Evolutionary conservation across 805 yeast genomes (phyloP), one percentile per base, ranked within the genome.

Genomic region (Yamadazyma olivae): DNA sequence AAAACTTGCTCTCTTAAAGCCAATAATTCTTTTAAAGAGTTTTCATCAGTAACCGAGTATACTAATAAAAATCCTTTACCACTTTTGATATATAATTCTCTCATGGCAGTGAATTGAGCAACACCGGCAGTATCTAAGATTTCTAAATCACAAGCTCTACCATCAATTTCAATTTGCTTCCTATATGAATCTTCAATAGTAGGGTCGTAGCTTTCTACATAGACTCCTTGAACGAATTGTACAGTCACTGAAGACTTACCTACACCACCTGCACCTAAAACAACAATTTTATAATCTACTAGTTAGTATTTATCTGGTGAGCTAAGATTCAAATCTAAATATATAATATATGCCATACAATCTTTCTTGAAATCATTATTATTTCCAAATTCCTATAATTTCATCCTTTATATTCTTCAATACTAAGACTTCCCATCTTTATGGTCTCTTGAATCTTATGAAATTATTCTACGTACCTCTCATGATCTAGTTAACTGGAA

Each of bases 141-240:
- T 61, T 91, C 96, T 49, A 91, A 68, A 46, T 84, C 86, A 53
- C 93, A 86, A 4, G 87, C 81, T 46, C 91, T 76, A 22, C 89
- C 95, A 57, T 91, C 96, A 23, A 91, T 81, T 51, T 83, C 89
- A 39, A 88, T 79, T 47, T 86, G 90, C 54, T 88, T 90, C 31
- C 95, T 70, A 61, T 91, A 93, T 1, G 96, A 87, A 54, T 91
- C 98, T 57, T 91, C 99, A 46, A 91, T 93, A 6, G 99, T 93
- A 6, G 99, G 98, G 54, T 91, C 98, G 62, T 91, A 91, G 24
- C 88, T 75, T 52, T 91, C 97, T 37, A 87, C 78, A 57, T 87
- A 90, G 2, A 84, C 83, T 8, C 93, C 93, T 56, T 87, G 95
- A 3, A 88, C 95, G 54, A 84, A 90, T 55, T 88, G 95, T 5